Evolutionary conservation across 2,329 filamentous ascomycete genomes (phyloP).

Genomic region (Davidsoniella neocaledoniae): DNA sequence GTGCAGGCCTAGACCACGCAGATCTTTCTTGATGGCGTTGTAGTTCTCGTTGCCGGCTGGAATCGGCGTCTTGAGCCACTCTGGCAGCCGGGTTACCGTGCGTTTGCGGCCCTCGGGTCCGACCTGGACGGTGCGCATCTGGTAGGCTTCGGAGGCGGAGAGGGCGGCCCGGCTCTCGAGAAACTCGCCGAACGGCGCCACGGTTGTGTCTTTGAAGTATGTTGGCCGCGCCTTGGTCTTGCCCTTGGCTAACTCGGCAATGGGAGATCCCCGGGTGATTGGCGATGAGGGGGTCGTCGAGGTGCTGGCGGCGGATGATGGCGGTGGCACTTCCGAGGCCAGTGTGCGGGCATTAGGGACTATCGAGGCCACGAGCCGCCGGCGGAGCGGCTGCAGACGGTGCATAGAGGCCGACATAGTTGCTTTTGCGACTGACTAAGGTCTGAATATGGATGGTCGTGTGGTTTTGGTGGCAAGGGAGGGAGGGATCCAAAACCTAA

Average conservation of each 20-base stretch:
- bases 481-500: background rate
- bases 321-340: conserved; percentile 29
- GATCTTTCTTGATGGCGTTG: conserved; percentile 87
- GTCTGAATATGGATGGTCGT: conserved; percentile 17
- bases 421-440: conserved; percentile 11
- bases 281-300: conserved; percentile 13
- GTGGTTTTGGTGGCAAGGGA: background rate
- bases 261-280: conserved; percentile 8
- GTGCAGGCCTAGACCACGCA: conserved; percentile 76
- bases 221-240: conserved; percentile 25
- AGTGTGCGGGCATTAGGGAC: conserved; percentile 23
- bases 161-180: conserved; percentile 28
- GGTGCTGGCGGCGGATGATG: conserved; percentile 13
- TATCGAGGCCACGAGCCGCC: conserved; percentile 23
- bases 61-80: conserved; percentile 94
- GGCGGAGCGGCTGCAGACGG: conserved; percentile 26
- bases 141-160: conserved; percentile 37
- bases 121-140: conserved; percentile 45
- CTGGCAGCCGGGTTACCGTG: conserved; percentile 59
- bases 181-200: conserved; percentile 44
- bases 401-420: conserved; percentile 26
- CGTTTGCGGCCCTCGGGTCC: conserved; percentile 45
- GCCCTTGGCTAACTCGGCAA: conserved; percentile 18
- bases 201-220: conserved; percentile 42
- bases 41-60: conserved; percentile 66